Evolutionary conservation across 441 rosid species (phyloP).

Genomic region (Hypseocharis bilobata): DNA sequence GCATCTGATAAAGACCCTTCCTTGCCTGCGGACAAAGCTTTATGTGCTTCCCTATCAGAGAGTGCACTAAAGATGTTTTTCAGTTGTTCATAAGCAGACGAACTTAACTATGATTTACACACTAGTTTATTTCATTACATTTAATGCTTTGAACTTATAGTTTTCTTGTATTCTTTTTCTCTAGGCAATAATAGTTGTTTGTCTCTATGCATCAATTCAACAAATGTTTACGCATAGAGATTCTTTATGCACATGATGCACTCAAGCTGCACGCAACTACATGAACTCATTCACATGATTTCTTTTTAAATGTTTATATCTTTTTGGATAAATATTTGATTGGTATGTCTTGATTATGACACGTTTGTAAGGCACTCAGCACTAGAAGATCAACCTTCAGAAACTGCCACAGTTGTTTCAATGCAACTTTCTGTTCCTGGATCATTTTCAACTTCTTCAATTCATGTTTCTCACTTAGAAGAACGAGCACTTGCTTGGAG

Average conservation of each 20-base stretch:
- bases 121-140: background rate
- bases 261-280: background rate
- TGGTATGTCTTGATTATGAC: slow-evolving; percentile 27
- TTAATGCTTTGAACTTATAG: background rate
- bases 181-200: no score
- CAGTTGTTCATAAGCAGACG: background rate
- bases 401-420: slow-evolving; percentile 45
- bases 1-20: background rate
- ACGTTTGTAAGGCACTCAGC: slow-evolving; percentile 40
- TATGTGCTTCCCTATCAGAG: background rate
- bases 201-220: background rate
- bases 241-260: background rate
- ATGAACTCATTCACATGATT: background rate
- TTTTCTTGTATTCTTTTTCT: no score
- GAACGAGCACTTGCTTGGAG: slow-evolving; percentile 69
- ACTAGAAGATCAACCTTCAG: slow-evolving; percentile 37
- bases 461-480: slow-evolving; percentile 50
- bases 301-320: slow-evolving; percentile 6
- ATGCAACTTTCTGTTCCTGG: slow-evolving; percentile 59
- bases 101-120: background rate
- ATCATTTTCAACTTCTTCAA: slow-evolving; percentile 51
- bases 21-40: background rate
- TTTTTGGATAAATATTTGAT: slow-evolving; percentile 10
- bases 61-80: background rate
- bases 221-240: background rate